Evolutionary conservation across 495 filamentous ascomycete species (phyloP).

Genomic region (Lasiosphaeria miniovina): DNA sequence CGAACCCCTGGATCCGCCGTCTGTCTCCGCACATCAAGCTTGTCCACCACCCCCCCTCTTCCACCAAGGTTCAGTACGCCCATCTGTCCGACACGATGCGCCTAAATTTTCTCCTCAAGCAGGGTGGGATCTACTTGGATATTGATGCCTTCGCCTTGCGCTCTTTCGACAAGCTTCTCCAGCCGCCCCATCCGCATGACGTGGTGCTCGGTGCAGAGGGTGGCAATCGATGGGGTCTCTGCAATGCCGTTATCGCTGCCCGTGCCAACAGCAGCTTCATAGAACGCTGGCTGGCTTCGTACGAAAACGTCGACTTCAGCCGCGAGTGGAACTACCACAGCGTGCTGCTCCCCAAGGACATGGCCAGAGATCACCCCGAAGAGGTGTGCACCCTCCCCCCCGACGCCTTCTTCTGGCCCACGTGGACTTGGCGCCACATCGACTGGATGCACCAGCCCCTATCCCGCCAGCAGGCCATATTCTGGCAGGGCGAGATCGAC

Average conservation of each 20-base stretch:
- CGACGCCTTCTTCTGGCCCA: slow-evolving; percentile 49
- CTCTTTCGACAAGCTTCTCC: slow-evolving; percentile 33
- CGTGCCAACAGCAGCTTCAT: slow-evolving; percentile 42
- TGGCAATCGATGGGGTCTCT: slow-evolving; percentile 44
- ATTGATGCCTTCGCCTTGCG: slow-evolving; percentile 43
- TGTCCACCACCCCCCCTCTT: slow-evolving; percentile 38
- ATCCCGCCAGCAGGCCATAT: slow-evolving; percentile 27
- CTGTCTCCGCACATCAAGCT: slow-evolving; percentile 40
- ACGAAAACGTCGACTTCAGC: slow-evolving; percentile 34
- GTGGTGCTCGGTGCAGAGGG: slow-evolving; percentile 46
- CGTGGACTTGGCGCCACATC: slow-evolving; percentile 46
- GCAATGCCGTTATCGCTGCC: slow-evolving; percentile 46
- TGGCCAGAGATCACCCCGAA: slow-evolving; percentile 34
- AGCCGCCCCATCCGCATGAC: slow-evolving; percentile 37
- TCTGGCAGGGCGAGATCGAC: slow-evolving; percentile 35
- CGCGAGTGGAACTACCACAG: slow-evolving; percentile 48
- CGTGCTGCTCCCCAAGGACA: slow-evolving; percentile 40
- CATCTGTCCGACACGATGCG: slow-evolving; percentile 47
- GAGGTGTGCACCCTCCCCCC: slow-evolving; percentile 45
- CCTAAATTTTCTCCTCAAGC: slow-evolving; percentile 36
- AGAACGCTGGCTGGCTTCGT: slow-evolving; percentile 41
- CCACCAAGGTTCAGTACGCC: slow-evolving; percentile 37
- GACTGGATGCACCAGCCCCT: slow-evolving; percentile 46
- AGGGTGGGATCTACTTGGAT: slow-evolving; percentile 48
- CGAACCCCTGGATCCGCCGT: slow-evolving; percentile 42